These are phyloP conservation scores for Irineochytrium annulatum DNA, from an alignment of 192 early-diverging fungal species.

Conservation along the genomic window DNA sequence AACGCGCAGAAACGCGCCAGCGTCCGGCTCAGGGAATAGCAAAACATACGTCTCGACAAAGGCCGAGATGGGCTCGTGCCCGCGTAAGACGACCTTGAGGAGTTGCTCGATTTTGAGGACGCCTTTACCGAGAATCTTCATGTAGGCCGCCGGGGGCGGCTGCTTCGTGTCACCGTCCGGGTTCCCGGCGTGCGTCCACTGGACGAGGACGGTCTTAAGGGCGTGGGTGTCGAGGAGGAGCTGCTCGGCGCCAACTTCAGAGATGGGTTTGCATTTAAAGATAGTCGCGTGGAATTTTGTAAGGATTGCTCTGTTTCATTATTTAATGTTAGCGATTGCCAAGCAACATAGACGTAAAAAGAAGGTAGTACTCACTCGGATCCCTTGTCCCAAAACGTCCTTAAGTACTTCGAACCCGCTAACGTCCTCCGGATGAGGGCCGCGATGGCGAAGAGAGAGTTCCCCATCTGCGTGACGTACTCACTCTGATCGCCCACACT, in stretches of 20 bases:
- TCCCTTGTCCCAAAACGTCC: constrained; percentile 90
- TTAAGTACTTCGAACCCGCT: constrained; percentile 68
- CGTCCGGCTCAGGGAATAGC: constrained; percentile 69
- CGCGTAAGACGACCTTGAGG: constrained; percentile 84
- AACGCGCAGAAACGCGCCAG: constrained; percentile 70
- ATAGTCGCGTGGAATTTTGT: constrained; percentile 67
- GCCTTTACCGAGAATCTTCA: constrained; percentile 78
- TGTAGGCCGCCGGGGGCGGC: constrained; percentile 64
- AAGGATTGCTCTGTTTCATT: constrained; percentile 58
- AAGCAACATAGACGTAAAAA: not conserved
- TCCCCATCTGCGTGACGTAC: constrained; percentile 70
- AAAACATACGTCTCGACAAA: constrained; percentile 88
- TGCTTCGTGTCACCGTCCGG: constrained; percentile 32
- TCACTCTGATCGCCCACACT: constrained; percentile 92
- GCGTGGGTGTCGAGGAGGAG: constrained; percentile 89
- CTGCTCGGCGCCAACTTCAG: constrained; percentile 95
- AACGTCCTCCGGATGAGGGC: constrained; percentile 59
- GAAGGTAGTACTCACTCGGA: constrained; percentile 60
- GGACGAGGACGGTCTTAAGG: constrained; percentile 75
- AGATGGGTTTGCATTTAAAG: constrained; percentile 72
- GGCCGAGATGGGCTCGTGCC: constrained; percentile 74
- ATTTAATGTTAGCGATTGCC: constrained; percentile 2
- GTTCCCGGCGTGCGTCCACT: constrained; percentile 55
- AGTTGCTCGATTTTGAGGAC: constrained; percentile 79
- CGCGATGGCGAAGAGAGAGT: constrained; percentile 51